Percentiles rank a stretch among this genome's conserved stretches.
These are phyloP conservation scores for Exsudoporus floridanus DNA, from an alignment of 1,284 basidiomycete species.

Conservation along the genomic window DNA sequence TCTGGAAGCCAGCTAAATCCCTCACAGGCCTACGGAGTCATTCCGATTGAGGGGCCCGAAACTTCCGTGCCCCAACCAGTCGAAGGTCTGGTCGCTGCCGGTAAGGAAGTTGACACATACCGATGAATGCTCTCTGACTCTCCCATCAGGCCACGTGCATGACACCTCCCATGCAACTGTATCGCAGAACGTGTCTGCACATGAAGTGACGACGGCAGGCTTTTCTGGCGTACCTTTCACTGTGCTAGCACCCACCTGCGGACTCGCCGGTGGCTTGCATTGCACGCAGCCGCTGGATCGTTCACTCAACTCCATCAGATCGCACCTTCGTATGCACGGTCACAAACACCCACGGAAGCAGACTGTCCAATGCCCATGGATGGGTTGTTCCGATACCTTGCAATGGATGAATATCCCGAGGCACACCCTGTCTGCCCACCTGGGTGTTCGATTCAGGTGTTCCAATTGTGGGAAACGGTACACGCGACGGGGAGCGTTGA, in stretches of 20 bases:
- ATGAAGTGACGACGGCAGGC: background rate
- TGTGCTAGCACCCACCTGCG: background rate
- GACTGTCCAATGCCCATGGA: conserved; percentile 13
- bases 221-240: background rate
- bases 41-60: background rate
- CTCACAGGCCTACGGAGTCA: background rate
- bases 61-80: background rate
- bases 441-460: conserved; percentile 9
- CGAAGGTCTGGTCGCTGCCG: background rate
- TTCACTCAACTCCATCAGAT: conserved; percentile 6
- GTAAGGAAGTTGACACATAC: background rate
- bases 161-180: background rate
- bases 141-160: background rate
- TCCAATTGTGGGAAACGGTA: conserved; percentile 8
- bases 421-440: conserved; percentile 10
- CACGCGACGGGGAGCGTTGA: background rate
- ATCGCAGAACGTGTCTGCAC: background rate
- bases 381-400: conserved; percentile 1
- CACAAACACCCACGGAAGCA: conserved; percentile 5
- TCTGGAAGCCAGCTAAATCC: background rate
- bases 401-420: conserved; percentile 14
- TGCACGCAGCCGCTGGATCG: conserved; percentile 7
- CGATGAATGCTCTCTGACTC: background rate
- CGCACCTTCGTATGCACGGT: conserved; percentile 6
- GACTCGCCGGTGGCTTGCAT: background rate